Evolutionary conservation across 768 basidiomycete species (phyloP), one percentile per base, ranked within the genome.

Genomic region (Russula brevipes): DNA sequence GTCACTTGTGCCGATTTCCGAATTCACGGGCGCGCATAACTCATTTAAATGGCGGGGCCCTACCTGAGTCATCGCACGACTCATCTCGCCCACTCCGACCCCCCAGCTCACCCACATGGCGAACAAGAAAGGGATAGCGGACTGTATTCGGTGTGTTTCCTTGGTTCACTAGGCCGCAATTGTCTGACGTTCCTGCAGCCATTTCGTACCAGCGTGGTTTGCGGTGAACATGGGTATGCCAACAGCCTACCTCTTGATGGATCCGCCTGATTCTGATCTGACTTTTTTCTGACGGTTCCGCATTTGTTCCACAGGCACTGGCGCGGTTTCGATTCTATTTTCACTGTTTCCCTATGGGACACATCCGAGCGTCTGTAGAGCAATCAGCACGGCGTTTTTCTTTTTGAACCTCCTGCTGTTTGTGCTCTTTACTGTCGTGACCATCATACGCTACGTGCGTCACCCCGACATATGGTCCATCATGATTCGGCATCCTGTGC

Each of bases 121-220:
- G 8, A 36, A 46, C n/a, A 41, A 63, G 24, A 78, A 77, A 61
- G 70, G 70, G 1, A 61, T 78, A 36, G 70, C 70, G 54, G 71
- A 76, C 59, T 73, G 77, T 50, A 67, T 79, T 41, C 75, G 74
- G 77, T 71, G 57, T 51, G 73, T 59, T 38, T 24, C 57, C 45
- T 54, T 4, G 14, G 5, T 31, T 6, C n/a, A 8, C 41, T 33
- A 10, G 42, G 2, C 35, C 14, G 1, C 31, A 11, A 19, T 45
- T 56, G 31, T 50, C 55, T 57, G 17, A 63, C 44, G 24, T 59
- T 17, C 3, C 11, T 59, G 1, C 56, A 80, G 82, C 35, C 76
- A 83, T 69, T 85, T 85, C 60, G 78, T 81, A 4, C 80, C 80
- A 61, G 77, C 80, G 72, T 85, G 82, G 84, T 81, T 81, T 65